Evolutionary conservation across 2,329 filamentous ascomycete genomes (phyloP).

Genomic region (Emmonsia crescens): DNA sequence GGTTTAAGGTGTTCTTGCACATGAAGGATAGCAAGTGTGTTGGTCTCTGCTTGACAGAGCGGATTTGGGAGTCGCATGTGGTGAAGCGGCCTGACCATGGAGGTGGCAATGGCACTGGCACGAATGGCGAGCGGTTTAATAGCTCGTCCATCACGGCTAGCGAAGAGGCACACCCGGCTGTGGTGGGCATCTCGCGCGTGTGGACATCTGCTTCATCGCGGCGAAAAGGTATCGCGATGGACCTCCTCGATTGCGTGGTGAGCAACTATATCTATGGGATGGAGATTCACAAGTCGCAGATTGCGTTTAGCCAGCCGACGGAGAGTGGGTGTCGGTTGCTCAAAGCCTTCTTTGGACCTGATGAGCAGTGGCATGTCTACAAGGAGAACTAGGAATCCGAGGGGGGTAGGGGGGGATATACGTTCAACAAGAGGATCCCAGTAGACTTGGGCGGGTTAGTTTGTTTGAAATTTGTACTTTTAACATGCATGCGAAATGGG

Average conservation of each 20-base stretch:
- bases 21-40: constrained; percentile 51
- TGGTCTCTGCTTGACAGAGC: constrained; percentile 50
- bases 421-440: neutral
- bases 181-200: constrained; percentile 54
- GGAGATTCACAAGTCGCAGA: constrained; percentile 42
- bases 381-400: constrained; percentile 27
- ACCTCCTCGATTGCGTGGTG: constrained; percentile 46
- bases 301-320: constrained; percentile 58
- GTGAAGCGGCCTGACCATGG: constrained; percentile 31
- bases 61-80: constrained; percentile 46
- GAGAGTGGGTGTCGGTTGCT: constrained; percentile 49
- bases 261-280: constrained; percentile 46
- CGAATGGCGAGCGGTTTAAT: constrained; percentile 9
- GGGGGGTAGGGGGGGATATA: neutral
- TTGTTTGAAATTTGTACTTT: neutral
- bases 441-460: neutral
- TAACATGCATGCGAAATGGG: neutral
- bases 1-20: constrained; percentile 53
- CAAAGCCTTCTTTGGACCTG: constrained; percentile 45
- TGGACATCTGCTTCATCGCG: constrained; percentile 51
- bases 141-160: constrained; percentile 38
- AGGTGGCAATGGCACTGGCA: constrained; percentile 12
- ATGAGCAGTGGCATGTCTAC: constrained; percentile 51
- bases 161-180: constrained; percentile 34
- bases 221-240: constrained; percentile 46